Conservation (phyloP, 805 yeast genomes). For the Zygosaccharomyces pseudorouxii region DNA sequence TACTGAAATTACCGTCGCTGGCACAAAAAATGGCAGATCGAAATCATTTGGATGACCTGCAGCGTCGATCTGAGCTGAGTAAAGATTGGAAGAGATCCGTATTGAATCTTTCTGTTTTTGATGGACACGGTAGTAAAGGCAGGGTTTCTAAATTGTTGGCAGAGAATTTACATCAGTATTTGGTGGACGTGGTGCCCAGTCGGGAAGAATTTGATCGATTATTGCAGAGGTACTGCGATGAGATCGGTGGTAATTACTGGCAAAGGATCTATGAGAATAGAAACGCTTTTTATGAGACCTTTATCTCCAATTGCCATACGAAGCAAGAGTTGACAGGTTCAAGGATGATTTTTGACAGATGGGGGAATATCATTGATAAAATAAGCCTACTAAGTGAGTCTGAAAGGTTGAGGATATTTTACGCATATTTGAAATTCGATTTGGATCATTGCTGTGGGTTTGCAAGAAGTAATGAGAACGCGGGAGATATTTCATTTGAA, state of each 20-base stretch:
- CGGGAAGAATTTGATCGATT: slow-evolving; percentile 41
- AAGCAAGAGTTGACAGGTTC: slow-evolving; percentile 35
- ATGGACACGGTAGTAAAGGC: slow-evolving; percentile 90
- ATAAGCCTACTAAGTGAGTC: slow-evolving; percentile 31
- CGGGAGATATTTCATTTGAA: slow-evolving; percentile 15
- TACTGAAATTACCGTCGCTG: slow-evolving; percentile 45
- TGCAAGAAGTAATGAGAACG: slow-evolving; percentile 8
- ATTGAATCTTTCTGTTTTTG: slow-evolving; percentile 74
- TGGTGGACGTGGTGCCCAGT: slow-evolving; percentile 41
- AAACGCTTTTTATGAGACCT: slow-evolving; percentile 33
- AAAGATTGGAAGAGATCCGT: slow-evolving; percentile 31
- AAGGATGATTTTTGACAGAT: slow-evolving; percentile 35
- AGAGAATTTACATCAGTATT: slow-evolving; percentile 47
- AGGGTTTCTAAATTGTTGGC: slow-evolving; percentile 57
- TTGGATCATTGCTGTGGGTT: slow-evolving; percentile 30
- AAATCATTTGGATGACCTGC: slow-evolving; percentile 6
- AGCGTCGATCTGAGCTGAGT: slow-evolving; percentile 8
- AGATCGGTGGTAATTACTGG: slow-evolving; percentile 83
- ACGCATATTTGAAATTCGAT: slow-evolving; percentile 31
- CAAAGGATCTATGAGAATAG: slow-evolving; percentile 58
- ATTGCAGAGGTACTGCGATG: slow-evolving; percentile 49
- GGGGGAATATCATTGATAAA: slow-evolving; percentile 37
- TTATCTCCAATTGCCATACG: slow-evolving; percentile 33
- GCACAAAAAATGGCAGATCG: slow-evolving; percentile 26
- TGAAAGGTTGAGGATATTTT: slow-evolving; percentile 30